Evolutionary conservation across 2,329 filamentous ascomycete genomes (phyloP), one percentile per base, ranked within the genome.

Genomic region (Graphilbum fragrans): DNA sequence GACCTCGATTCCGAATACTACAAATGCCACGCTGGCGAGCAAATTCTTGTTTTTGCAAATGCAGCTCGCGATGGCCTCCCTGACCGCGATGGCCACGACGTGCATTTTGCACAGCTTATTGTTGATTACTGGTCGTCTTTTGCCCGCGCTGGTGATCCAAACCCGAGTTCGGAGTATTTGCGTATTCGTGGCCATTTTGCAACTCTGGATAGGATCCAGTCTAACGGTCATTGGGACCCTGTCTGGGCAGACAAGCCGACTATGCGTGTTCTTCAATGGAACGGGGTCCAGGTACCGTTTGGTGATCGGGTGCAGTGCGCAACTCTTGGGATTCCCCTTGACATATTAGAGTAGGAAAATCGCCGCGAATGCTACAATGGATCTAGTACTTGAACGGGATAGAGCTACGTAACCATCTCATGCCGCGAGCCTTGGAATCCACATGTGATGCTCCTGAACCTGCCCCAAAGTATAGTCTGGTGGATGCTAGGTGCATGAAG

Each of bases 11-110:
- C 39, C 4, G 61, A 64, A 42, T 65, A 65, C 50, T 59, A 57
- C 49, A 63, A 62, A 45, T 66, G 62, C 50, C 61, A 65, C 41
- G 59, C 55, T 2, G 60, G 60, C 10, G 61, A 64, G 41, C 55
- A 62, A 41, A 29, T 58, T 41, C 48, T 58, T n/a, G 57, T 58
- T 5, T 62, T 64, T 43, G 62, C 57, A 20, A 62, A 53, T 7
- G 49, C 52, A n/a, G 41, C 43, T 5, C 54, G 58, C 22, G 51
- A 41, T 4, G 58, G 56, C 1, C 51, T 52, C 37, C 53, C 55
- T 2, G 59, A 59, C 38, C 54, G 62, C 6, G 61, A 64, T 42
- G 59, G 55, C 8, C 45, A 49, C 12, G 61, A 64, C 43, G 48
- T 55, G 10, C 46, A 51, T 20, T 63, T 60, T 32, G 53, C 54